These are phyloP conservation scores for Salix caprea DNA, from an alignment of 345 rosid species.

Conservation along the genomic window DNA sequence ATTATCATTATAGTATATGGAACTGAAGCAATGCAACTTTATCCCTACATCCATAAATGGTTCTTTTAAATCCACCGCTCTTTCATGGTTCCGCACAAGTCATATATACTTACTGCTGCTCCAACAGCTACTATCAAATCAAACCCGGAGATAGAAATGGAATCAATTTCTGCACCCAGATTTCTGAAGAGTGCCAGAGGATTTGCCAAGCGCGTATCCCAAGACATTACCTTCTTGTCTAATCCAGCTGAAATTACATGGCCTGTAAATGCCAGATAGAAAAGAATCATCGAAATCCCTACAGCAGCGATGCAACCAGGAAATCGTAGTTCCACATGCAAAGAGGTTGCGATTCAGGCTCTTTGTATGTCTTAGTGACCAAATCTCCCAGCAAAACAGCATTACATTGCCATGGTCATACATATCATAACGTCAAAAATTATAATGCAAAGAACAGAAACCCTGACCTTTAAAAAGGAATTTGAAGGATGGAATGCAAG, in stretches of 20 bases:
- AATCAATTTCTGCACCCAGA: slow-evolving; percentile 47
- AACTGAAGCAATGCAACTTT: slow-evolving; percentile 51
- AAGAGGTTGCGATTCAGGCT: not conserved
- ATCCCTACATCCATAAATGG: slow-evolving; percentile 46
- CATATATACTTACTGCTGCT: slow-evolving; percentile 51
- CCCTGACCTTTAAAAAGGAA: not conserved
- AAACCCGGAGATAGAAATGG: slow-evolving; percentile 65
- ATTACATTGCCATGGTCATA: not conserved
- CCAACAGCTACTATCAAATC: slow-evolving; percentile 61
- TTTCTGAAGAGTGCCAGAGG: slow-evolving; percentile 20
- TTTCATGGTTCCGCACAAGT: slow-evolving; percentile 61
- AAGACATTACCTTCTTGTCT: slow-evolving; percentile 64
- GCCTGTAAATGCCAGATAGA: slow-evolving; percentile 38
- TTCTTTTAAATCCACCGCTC: slow-evolving; percentile 44
- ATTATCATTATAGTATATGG: slow-evolving; percentile 18
- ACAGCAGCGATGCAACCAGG: not conserved
- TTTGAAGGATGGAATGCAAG: not conserved
- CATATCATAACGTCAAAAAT: not conserved
- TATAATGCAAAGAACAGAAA: not conserved
- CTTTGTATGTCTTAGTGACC: not conserved
- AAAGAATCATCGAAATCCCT: not conserved
- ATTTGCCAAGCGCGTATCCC: slow-evolving; percentile 57
- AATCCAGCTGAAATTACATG: slow-evolving; percentile 64
- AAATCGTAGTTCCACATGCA: not conserved
- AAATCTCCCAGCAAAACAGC: not conserved